Conservation (phyloP, 106 monocot species). For the Apostasia shenzhenica region DNA sequence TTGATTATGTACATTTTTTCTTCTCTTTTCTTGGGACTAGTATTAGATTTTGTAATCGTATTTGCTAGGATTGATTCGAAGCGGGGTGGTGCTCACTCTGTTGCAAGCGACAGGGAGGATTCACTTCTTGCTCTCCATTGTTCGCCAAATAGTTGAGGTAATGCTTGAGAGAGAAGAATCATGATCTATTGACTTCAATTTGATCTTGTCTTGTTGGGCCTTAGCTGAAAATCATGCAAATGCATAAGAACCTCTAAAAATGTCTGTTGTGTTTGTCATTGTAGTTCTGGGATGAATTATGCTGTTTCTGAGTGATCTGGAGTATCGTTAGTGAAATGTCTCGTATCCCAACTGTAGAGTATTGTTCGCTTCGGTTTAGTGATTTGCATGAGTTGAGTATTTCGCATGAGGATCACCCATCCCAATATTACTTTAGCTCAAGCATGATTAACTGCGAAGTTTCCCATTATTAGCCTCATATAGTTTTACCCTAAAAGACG, state of each 20-base stretch:
- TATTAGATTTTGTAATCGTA: background rate
- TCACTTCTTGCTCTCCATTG: conserved; percentile 83
- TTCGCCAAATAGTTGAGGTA: conserved; percentile 72
- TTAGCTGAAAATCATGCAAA: too few species aligned
- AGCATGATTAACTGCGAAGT: too few species aligned
- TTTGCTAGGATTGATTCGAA: conserved; percentile 62
- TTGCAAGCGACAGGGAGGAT: conserved; percentile 96
- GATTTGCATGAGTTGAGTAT: too few species aligned
- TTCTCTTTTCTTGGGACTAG: background rate
- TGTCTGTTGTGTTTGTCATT: too few species aligned
- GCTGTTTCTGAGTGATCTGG: too few species aligned
- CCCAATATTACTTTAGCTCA: too few species aligned
- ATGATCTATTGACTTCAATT: background rate
- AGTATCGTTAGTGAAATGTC: background rate
- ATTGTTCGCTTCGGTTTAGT: too few species aligned
- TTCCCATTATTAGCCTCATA: too few species aligned
- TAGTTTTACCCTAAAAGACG: too few species aligned
- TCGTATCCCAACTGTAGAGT: background rate
- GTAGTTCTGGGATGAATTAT: too few species aligned
- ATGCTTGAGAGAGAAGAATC: background rate
- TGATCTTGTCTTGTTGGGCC: background rate
- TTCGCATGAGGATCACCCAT: too few species aligned
- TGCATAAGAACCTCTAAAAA: too few species aligned
- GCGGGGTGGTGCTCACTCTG: conserved; percentile 40
- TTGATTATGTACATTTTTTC: background rate